phyloP scores from a whole-genome alignment of 805 yeast genomes.

The Schwanniomyces sp. region DNA sequence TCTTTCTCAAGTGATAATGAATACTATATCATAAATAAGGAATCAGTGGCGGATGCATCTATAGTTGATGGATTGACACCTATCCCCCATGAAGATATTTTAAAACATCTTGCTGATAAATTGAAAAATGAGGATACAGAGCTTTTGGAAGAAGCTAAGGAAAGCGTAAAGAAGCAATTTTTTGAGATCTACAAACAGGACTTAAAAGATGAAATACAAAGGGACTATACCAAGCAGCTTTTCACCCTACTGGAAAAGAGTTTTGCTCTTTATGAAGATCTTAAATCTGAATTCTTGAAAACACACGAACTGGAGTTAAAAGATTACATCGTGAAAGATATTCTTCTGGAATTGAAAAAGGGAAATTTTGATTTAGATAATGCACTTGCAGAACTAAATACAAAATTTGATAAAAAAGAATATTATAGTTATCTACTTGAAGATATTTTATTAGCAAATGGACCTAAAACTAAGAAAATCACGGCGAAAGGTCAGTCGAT shows the following conservation, averaged over 20 bases:
- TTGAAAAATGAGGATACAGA: background rate
- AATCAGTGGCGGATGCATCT: background rate
- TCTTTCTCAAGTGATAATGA: background rate
- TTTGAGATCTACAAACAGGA: conserved; percentile 7
- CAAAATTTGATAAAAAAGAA: conserved; percentile 4
- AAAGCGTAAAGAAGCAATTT: conserved; percentile 5
- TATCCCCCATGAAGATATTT: conserved; percentile 1
- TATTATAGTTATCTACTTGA: conserved; percentile 7
- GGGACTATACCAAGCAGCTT: conserved; percentile 10
- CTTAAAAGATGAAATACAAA: conserved; percentile 7
- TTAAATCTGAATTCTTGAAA: conserved; percentile 12
- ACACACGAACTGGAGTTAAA: conserved; percentile 8
- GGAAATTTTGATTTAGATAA: conserved; percentile 5
- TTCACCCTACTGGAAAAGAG: conserved; percentile 9
- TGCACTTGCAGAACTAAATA: conserved; percentile 2
- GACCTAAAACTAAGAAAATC: conserved; percentile 9
- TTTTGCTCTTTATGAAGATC: conserved; percentile 10
- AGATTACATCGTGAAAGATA: conserved; percentile 10
- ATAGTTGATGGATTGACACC: background rate
- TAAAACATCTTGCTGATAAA: background rate
- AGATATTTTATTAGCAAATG: conserved; percentile 8
- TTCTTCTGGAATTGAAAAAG: conserved; percentile 6
- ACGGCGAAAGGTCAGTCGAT: conserved; percentile 9
- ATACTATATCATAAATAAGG: conserved; percentile 5
- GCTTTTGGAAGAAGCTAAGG: background rate